phyloP scores from a whole-genome alignment of 148 eudicot genomes.

The Rhododendron henanense region DNA sequence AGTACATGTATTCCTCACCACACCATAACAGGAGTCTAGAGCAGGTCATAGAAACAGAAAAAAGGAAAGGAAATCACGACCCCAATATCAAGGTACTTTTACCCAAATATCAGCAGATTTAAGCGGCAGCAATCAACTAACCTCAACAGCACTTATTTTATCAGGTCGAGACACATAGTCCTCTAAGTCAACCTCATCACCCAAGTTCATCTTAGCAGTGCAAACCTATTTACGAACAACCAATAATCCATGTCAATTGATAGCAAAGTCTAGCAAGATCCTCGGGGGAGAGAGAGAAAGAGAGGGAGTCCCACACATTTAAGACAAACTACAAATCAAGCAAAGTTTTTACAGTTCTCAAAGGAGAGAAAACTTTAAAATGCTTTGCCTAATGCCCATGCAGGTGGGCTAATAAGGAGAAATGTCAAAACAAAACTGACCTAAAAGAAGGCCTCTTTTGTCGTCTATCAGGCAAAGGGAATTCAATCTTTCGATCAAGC shows the following conservation, averaged over 20 bases:
- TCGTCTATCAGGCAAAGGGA: conserved; percentile 84
- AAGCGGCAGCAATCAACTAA: conserved; percentile 23
- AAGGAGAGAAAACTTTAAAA: background rate
- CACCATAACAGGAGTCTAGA: background rate
- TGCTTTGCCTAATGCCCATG: background rate
- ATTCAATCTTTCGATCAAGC: conserved; percentile 85
- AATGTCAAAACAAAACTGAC: conserved; percentile 22
- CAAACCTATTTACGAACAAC: conserved; percentile 53
- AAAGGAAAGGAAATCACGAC: background rate
- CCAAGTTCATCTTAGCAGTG: conserved; percentile 82
- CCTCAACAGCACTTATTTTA: conserved; percentile 90
- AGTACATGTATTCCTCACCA: background rate
- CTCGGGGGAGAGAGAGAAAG: background rate
- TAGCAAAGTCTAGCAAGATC: background rate
- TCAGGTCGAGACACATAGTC: conserved; percentile 91
- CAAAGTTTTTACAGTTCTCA: background rate
- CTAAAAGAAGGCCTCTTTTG: conserved; percentile 91
- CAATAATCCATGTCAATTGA: background rate
- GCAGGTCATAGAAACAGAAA: too few relatives aligned
- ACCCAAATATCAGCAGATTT: background rate
- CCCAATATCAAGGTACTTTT: background rate
- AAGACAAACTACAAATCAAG: background rate
- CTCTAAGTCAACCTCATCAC: conserved; percentile 88
- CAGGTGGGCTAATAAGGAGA: background rate
- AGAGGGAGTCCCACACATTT: background rate